Evolutionary conservation across 2,329 filamentous ascomycete species (phyloP).

Genomic region (Phaeosphaeria sp.): DNA sequence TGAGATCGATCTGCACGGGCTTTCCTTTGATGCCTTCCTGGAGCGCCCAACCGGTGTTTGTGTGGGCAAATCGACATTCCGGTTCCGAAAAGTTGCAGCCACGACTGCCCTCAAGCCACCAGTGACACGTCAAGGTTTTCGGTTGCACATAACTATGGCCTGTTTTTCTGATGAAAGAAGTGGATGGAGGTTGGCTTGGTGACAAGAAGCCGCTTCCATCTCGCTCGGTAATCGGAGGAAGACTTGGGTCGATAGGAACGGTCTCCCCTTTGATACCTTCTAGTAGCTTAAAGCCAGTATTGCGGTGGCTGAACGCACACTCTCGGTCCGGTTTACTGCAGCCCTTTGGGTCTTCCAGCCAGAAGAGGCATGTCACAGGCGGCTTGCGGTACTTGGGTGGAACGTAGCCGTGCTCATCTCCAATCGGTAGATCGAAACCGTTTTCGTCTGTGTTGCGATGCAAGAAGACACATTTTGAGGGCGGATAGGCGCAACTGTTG

Average conservation of each 20-base stretch:
- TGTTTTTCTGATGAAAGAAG: too few species aligned
- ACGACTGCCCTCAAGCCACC: constrained; percentile 24
- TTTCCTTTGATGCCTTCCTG: background rate
- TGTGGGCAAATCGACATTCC: constrained; percentile 36
- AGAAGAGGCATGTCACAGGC: constrained; percentile 38
- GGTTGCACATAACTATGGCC: too few species aligned
- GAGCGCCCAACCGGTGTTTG: constrained; percentile 33
- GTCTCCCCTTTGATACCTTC: background rate
- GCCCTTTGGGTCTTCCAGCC: constrained; percentile 21
- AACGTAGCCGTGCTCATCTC: constrained; percentile 21
- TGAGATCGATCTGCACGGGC: background rate
- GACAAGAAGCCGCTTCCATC: too few species aligned
- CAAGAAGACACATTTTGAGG: constrained; percentile 32
- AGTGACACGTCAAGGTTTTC: constrained; percentile 29
- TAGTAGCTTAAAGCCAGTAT: constrained; percentile 32
- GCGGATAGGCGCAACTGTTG: constrained; percentile 22
- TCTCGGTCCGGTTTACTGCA: constrained; percentile 28
- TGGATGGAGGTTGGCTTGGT: too few species aligned
- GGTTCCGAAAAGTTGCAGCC: constrained; percentile 27
- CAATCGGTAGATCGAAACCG: constrained; percentile 23
- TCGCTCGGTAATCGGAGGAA: background rate
- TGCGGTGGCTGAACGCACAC: constrained; percentile 36
- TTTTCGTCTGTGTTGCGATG: constrained; percentile 30
- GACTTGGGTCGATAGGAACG: constrained; percentile 16
- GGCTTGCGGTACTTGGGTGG: constrained; percentile 35